Base-by-base conservation (phyloP, 2,329 filamentous ascomycete species). In the Thielaviopsis euricoi region DNA sequence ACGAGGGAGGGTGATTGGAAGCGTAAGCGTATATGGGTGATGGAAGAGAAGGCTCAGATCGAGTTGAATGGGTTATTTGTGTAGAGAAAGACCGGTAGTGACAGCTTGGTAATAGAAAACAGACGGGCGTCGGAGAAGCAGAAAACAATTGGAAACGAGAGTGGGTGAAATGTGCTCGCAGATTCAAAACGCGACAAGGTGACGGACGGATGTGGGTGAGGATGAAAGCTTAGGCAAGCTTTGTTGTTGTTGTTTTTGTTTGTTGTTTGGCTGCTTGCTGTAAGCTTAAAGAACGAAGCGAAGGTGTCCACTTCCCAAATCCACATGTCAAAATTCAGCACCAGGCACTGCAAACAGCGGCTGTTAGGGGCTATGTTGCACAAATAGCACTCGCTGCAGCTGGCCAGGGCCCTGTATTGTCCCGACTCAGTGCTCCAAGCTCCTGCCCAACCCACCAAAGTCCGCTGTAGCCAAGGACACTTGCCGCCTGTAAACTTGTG, bases 231-330 rank as follows among this genome's bases (percentile, higher is more conserved):
- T 43, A n/a, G 37, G 37, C 37, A 43, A 43, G 37, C 37, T 43
- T 40, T 12, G n/a, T n/a, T n/a, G n/a, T n/a, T n/a, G n/a, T n/a
- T n/a, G n/a, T n/a, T n/a, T n/a, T n/a, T n/a, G n/a, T n/a, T n/a
- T n/a, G n/a, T 15, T 43, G 29, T 43, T 43, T 43, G 37, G 37
- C 10, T 40, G 37, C 37, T 43, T 43, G 37, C 13, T n/a, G 37
- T 10, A 33, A 33, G 37, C 37, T 57, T 22, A n/a, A 48, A n/a
- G 25, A 43, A 48, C 22, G 25, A 50, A 26, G 52, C 48, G 52
- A 59, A 59, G 50, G 37, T 59, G 58, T 59, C 58, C 58, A 59
- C 58, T 59, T 56, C 40, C 29, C 29, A 33, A 33, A 33, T 33
- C 29, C 29, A 33, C 29, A 33, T 33, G 29, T 10, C 29, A 33